Evolutionary conservation across 2,329 filamentous ascomycete genomes (phyloP), one percentile per base, ranked within the genome.

Genomic region (Alternaria sp.): DNA sequence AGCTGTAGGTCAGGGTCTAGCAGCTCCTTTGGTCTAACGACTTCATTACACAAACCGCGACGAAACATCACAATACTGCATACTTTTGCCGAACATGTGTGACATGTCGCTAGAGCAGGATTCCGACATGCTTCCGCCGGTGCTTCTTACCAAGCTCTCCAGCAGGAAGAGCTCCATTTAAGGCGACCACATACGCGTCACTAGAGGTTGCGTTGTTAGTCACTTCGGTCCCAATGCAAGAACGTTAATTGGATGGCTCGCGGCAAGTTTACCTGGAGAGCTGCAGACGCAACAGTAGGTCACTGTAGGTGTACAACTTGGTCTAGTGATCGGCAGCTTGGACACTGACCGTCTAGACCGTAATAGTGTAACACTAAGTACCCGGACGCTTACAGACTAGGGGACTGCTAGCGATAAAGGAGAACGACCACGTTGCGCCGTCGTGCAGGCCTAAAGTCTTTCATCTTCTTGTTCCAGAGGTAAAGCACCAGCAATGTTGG

Each of bases 261-360:
- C 21, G n/a, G 9, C 44, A 23, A 34, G 14, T n/a, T 26, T 23
- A 10, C 11, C 31, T 36, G 21, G 7, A 48, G 21, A 26, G 21
- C 29, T 26, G 44, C 29, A 42, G 34, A 10, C 24, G 17, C 17
- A 17, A 17, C 17, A 17, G 17, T 17, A 17, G 17, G 17, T 17
- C 17, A 17, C 17, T 17, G 31, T 46, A 26, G 7, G 29, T 17
- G 49, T 29, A 33, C 28, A 23, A 29, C 49, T 41, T 58, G 48
- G 52, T 28, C 31, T 24, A 31, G 40, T 17, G 59, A 64, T 64
- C 61, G 34, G 41, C 61, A 33, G 28, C 36, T 44, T 28, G 29
- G n/a, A 24, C 46, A 29, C 23, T 23, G 21, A 13, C 58, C 56
- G 40, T 56, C 54, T 63, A 7, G 14, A 48, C 46, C 49, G 49